Conservation (phyloP, 768 basidiomycete species). For the Chiua virens region DNA sequence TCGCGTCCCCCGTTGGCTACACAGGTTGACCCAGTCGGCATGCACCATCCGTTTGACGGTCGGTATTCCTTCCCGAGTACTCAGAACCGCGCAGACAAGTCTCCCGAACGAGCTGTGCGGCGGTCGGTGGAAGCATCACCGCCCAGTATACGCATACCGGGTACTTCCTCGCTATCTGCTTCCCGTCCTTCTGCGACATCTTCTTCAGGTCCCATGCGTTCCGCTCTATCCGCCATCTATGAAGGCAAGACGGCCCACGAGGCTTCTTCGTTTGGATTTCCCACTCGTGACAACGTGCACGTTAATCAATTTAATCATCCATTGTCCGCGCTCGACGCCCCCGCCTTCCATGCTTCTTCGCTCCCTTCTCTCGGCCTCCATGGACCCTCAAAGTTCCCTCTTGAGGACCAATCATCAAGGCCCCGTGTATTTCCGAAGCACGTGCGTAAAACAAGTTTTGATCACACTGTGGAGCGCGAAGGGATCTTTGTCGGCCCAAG, state of each 20-base stretch:
- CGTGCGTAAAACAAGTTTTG: constrained; percentile 93
- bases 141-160: constrained; percentile 39
- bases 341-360: constrained; percentile 65
- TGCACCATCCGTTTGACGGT: constrained; percentile 38
- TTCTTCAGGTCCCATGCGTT: constrained; percentile 35
- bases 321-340: constrained; percentile 44
- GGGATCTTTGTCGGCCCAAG: constrained; percentile 56
- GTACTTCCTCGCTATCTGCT: constrained; percentile 41
- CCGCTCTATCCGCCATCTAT: constrained; percentile 48
- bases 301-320: constrained; percentile 39
- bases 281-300: constrained; percentile 27
- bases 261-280: constrained; percentile 38
- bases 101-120: constrained; percentile 26
- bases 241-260: constrained; percentile 42
- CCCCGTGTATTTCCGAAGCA: constrained; percentile 73
- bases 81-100: constrained; percentile 25
- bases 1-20: constrained; percentile 63
- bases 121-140: constrained; percentile 26
- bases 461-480: constrained; percentile 81
- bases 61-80: constrained; percentile 46
- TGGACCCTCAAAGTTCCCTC: constrained; percentile 43
- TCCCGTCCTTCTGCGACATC: constrained; percentile 50
- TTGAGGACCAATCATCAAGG: constrained; percentile 35
- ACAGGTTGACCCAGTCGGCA: constrained; percentile 46
- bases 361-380: constrained; percentile 71